Base-by-base conservation (phyloP, 176 grass and related monocot genomes). In the Microstegium vimineum region DNA sequence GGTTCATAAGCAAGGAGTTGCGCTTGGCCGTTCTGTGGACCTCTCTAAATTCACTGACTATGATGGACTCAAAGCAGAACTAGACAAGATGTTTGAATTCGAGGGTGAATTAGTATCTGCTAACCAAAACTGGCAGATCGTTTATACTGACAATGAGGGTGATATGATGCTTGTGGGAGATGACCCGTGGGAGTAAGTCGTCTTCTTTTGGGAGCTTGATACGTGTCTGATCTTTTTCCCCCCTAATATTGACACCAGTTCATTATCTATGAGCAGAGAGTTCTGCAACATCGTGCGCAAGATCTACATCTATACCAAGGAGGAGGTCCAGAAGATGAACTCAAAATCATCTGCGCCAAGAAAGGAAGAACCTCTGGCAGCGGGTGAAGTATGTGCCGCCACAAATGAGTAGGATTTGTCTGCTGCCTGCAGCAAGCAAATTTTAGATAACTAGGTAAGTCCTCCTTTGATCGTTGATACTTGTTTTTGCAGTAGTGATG, bases 141-240 rank as follows among this genome's bases (percentile, higher is more conserved):
- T 98, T 54, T 98, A 93, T 66, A 98, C 96, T 18, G 96, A 98
- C 36, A 86, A 95, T 28, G 96, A 98, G 74, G 96, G 90, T 71
- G 96, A 98, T 81, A 98, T 98, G 96, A 98, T 98, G 96, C 96
- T 98, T 40, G 96, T 95, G 32, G 96, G 96, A 82, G 96, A 98
- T 86, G 96, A 98, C 71, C 96, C 96, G 10, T 98, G 96, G 96
- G 86, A 79, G 96, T 98, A 95, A 90, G 90, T 62, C 42, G 32
- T 22, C 37, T 3, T 49, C 81, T 41, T 73, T 28, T 26, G 49
- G 40, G 70, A 69, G 22, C 23, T 59, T 31, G 10, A 34, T 73
- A 56, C 0, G 16, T 0, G 7, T 2, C 4, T 62, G 1, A 62
- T 15, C 5, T 52, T 76, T 8, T 61, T 52, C 10, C 37, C n/a